A percentile compares a stretch with the other conserved stretches of the same genome.
phyloP scores from a whole-genome alignment of 164 flowering plant genomes.

The Stephania cephalantha region DNA sequence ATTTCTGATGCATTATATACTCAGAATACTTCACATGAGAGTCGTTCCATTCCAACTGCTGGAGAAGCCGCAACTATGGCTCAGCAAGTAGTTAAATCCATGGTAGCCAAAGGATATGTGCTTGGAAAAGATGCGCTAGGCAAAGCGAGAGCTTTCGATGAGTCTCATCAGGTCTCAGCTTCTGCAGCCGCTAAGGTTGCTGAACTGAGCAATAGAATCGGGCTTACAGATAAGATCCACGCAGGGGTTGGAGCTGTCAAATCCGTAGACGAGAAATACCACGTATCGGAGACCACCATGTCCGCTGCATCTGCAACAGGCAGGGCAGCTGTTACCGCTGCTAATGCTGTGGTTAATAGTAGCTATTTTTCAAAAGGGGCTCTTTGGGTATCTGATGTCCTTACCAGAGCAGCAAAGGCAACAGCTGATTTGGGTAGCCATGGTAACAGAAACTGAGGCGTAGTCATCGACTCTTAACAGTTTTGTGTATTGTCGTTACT shows the following conservation, averaged over 20 bases:
- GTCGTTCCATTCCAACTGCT: slow-evolving; percentile 35
- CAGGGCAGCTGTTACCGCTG: slow-evolving; percentile 61
- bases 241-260: slow-evolving; percentile 59
- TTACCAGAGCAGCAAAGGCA: slow-evolving; percentile 57
- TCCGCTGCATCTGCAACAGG: slow-evolving; percentile 57
- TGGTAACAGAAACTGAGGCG: slow-evolving; percentile 14
- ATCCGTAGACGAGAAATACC: slow-evolving; percentile 61
- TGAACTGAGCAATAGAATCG: slow-evolving; percentile 58
- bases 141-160: slow-evolving; percentile 85
- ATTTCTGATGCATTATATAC: slow-evolving; percentile 2
- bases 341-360: slow-evolving; percentile 64
- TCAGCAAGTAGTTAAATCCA: slow-evolving; percentile 76
- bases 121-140: slow-evolving; percentile 67
- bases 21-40: slow-evolving; percentile 28
- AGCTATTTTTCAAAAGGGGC: slow-evolving; percentile 82
- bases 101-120: slow-evolving; percentile 77
- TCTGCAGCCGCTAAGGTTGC: slow-evolving; percentile 66
- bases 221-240: slow-evolving; percentile 55
- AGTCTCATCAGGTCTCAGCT: slow-evolving; percentile 66
- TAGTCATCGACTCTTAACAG: not conserved
- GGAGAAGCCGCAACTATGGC: slow-evolving; percentile 75
- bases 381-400: slow-evolving; percentile 70
- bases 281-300: slow-evolving; percentile 49
- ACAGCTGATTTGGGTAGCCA: slow-evolving; percentile 68
- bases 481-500: not conserved